A percentile compares a stretch with the other conserved stretches of the same genome.
Conservation (phyloP, 164 flowering plant genomes). For the Litsea cubeba region DNA sequence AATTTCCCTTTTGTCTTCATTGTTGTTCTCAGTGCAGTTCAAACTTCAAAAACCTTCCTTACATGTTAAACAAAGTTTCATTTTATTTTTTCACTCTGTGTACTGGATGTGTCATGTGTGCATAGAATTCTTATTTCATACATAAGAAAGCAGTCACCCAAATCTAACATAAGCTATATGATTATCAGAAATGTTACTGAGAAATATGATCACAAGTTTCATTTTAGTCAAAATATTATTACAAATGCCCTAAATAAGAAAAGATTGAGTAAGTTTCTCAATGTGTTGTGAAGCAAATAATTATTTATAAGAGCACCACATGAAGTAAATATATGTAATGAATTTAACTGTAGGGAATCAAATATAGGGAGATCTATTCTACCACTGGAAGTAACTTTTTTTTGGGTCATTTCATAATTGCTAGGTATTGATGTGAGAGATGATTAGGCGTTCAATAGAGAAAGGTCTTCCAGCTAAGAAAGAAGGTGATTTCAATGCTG, state of each 20-base stretch:
- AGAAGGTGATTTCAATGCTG: conserved; percentile 9
- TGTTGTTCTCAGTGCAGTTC: too few relatives aligned
- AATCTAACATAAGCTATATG: too few relatives aligned
- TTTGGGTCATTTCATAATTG: background rate
- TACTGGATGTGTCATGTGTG: background rate
- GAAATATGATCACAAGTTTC: too few relatives aligned
- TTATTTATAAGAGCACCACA: too few relatives aligned
- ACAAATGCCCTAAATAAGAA: background rate
- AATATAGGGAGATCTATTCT: background rate
- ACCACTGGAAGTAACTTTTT: background rate
- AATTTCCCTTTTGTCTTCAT: too few relatives aligned
- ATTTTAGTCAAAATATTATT: background rate
- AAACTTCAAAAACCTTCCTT: too few relatives aligned
- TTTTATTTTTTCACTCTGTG: background rate
- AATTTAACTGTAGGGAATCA: background rate
- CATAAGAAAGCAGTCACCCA: too few relatives aligned
- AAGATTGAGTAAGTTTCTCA: background rate
- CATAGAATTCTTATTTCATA: background rate
- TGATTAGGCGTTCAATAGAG: conserved; percentile 24
- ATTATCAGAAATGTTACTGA: background rate
- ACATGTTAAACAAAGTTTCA: too few relatives aligned
- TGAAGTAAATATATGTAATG: too few relatives aligned
- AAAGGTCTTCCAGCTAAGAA: conserved; percentile 28
- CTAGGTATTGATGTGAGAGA: background rate
- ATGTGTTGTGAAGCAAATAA: background rate